Evolutionary conservation across 371 early-diverging fungal genomes (phyloP).

Genomic region (Haplosporangium sp.): DNA sequence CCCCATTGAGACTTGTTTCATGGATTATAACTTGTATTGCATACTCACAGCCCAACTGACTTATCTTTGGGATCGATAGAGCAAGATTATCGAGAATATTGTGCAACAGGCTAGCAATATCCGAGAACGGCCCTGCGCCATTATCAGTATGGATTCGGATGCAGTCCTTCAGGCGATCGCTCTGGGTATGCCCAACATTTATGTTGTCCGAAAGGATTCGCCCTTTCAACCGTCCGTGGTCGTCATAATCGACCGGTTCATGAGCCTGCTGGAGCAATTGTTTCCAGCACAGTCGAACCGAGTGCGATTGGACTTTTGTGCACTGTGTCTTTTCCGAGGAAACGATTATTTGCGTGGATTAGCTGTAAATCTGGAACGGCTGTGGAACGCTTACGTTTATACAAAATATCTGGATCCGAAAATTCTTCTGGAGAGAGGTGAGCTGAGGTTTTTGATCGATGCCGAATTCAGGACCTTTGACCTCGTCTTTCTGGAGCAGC

Average conservation of each 20-base stretch:
- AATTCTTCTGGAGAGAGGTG: conserved; percentile 14
- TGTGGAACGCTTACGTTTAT: conserved; percentile 42
- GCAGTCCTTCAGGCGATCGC: conserved; percentile 47
- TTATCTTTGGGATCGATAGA: conserved; percentile 24
- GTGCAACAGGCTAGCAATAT: conserved; percentile 40
- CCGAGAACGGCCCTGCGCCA: conserved; percentile 49
- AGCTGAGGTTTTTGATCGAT: conserved; percentile 28
- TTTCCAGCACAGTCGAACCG: conserved; percentile 45
- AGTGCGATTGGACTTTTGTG: conserved; percentile 45
- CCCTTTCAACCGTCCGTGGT: conserved; percentile 10
- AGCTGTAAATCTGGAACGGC: conserved; percentile 23
- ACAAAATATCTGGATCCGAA: conserved; percentile 24
- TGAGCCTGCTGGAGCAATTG: conserved; percentile 17
- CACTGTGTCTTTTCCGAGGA: conserved; percentile 48
- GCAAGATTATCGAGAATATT: conserved; percentile 54
- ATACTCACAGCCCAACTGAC: not conserved
- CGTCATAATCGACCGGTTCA: conserved; percentile 43
- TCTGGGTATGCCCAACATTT: conserved; percentile 45
- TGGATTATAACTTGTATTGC: no score
- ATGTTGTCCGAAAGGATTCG: conserved; percentile 39
- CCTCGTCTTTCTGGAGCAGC: conserved; percentile 37
- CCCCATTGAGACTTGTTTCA: no score
- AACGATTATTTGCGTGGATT: conserved; percentile 51
- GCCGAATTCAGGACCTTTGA: conserved; percentile 41
- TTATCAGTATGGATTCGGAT: conserved; percentile 54